Evolutionary conservation across 202 grass and related monocot genomes (phyloP), one percentile per base, ranked within the genome.

Genomic region (Setaria italica): DNA sequence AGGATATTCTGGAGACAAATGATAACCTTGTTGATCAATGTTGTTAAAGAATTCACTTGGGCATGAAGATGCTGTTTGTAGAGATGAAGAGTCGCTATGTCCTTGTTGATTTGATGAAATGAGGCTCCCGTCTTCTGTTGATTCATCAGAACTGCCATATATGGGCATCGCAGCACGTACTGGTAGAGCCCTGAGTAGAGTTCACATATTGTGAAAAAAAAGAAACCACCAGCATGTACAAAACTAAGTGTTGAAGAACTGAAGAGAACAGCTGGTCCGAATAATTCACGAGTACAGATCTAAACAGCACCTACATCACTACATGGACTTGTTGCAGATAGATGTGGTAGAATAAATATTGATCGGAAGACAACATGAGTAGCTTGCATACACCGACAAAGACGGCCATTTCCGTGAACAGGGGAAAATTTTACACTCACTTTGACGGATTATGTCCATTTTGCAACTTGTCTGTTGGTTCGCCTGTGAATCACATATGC

Each of bases 401-500:
- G 15, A 66, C n/a, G 9, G 37, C 15, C 20, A 75, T 85, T 89
- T 73, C 29, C 76, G 58, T 5, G 67, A 59, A 17, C 54, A 76
- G 46, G 41, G 15, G 19, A 12, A 62, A 53, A 9, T 30, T 21
- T 57, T 63, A 45, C 14, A 54, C 76, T 88, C 77, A 78, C 89
- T 73, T 85, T 11, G 82, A 81, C 25, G 64, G 56, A 74, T 72
- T 7, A 16, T 60, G 55, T 42, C 39, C 63, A 11, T 41, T 71
- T 45, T 57, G 10, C 19, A 74, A 50, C 33, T 16, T 68, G 32
- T 25, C 32, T 84, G 43, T 41, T 50, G 51, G 80, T 75, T 87
- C 84, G 87, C 80, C 88, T 92, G 62, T 29, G 78, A 83, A 79
- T 74, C 83, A 79, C 59, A 78, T 47, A 74, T 79, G 76, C 34